Base-by-base conservation (phyloP, 257 asterid species). In the Ophiorrhiza pumila region DNA sequence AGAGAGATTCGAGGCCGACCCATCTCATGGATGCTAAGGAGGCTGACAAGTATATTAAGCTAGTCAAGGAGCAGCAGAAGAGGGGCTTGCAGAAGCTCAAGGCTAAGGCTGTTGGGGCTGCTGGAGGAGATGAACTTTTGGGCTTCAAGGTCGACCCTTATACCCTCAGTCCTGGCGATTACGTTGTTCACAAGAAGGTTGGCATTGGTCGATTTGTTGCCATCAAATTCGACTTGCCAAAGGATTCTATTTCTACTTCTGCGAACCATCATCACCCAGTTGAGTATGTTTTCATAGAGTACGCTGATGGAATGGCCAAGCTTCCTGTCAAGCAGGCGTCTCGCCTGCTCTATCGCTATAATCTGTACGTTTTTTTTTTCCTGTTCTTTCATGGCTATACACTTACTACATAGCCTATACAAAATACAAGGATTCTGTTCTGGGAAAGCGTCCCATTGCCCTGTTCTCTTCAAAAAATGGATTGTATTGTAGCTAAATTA, bases 291-390 rank as follows among this genome's bases (percentile, higher is more conserved):
- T 93, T 89, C 83, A 91, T 93, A 3, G 96, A 93, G 89, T 93
- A 87, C 69, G 94, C 95, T 20, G 98, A 93, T 79, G 98, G 97
- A 67, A 93, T 93, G 97, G 98, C 97, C 42, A 93, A 91, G 80
- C 83, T 91, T 15, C 96, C 97, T 0, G 86, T 91, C 64, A 85
- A 87, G 75, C 92, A 94, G 87, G 99, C 97, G 5, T 73, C 96
- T 67, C 93, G 93, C 37, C 61, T 94, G 87, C 97, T 94, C 74
- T 94, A 94, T 81, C 96, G 97, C 78, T 94, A 90, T 77, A 90
- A 80, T 83, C 92, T 94, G 99, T 93, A 81, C 46, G 96, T 74
- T 13, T 15, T 23, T 14, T 50, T 56, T 29, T 35, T 25, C 23
- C 1, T 39, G 4, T 12, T 7, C 11, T 17, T 62, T n/a, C n/a